Base-by-base conservation (phyloP, 2,329 filamentous ascomycete species). In the Pyrenochaeta sp. region DNA sequence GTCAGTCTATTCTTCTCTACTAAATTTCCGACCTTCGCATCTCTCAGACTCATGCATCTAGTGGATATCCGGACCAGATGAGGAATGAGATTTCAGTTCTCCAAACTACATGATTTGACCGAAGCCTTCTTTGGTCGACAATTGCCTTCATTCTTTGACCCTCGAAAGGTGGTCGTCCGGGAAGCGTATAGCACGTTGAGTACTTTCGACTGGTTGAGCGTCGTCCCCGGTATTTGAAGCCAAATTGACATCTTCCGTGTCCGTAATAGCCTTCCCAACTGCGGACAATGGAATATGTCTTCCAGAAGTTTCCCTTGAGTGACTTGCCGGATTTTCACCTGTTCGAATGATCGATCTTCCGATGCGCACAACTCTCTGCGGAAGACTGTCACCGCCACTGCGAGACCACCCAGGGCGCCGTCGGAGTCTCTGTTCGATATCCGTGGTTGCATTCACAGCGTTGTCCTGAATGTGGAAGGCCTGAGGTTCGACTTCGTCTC, bases 321-420 rank as follows among this genome's bases (percentile, higher is more conserved):
- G 52, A 10, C 42, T 60, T 1, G 44, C 52, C 4, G 65, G 65
- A 19, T 15, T 52, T 2, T 55, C 59, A 25, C 62, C 68, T 12
- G 62, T 71, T 1, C 62, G 61, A n/a, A 77, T 75, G 34, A 76
- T 64, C 2, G 69, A 69, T 10, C 75, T 68, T 15, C 77, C 77
- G 48, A 79, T 78, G 22, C 72, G 70, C 37, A 71, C 70, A 13
- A 77, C 68, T 4, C 70, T 65, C 13, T 64, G 66, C 0, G 72
- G 74, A 7, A 75, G 56, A 7, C 63, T 58, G 45, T 68, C 68
- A 19, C 63, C 64, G 1, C 59, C 61, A 8, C 52, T 64, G 13
- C 65, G 66, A 3, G 67, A 65, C 40, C 61, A 63, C 5, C 67
- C 72, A 15, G 66, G 61, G 7, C 69, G 67, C 52, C 66, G 64